Evolutionary conservation across 805 yeast genomes (phyloP), one percentile per base, ranked within the genome.

Genomic region (Candida pseudofarinosa): DNA sequence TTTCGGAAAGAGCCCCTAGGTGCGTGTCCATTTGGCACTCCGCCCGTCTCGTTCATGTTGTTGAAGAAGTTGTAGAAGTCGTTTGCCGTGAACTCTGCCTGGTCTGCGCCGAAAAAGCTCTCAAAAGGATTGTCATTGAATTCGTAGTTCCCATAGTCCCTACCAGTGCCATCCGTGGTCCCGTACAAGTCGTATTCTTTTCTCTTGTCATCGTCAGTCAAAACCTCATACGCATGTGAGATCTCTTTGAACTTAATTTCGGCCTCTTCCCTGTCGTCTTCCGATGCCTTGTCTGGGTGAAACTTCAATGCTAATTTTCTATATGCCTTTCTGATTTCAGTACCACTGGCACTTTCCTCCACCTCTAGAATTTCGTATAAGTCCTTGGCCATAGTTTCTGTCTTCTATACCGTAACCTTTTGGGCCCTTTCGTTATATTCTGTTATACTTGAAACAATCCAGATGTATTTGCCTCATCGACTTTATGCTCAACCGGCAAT

Each of bases 201-300:
- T 45, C 89, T 64, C 52, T 70, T 75, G 8, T 63, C 73, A 28
- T 81, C 95, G 59, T 90, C 95, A 20, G 80, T 78, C 45, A 91
- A 65, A 3, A 85, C 69, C 57, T 88, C 96, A 59, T 91, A 91
- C 0, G 98, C 98, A 47, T 83, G 85, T 15, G 83, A 76, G 44
- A 91, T 78, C 53, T 84, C 90, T 60, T 91, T 91, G 65, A 91
- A 91, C 56, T 74, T 77, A 47, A 76, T 68, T 62, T 88, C 97
- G 3, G 95, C 85, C 15, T 69, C 77, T 13, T 73, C 83, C 45
- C 93, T 71, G 17, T 79, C 80, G 7, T 77, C 79, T 50, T 80
- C 87, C 0, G 79, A 59, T 1, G 80, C 89, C 59, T 93, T 91
- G 62, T 91, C 98, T 0, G 98, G 98, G 63, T 91, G 98, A 54